Conservation (phyloP, 108 stramenopile genomes). For the Pseudonitzschia multistriata region DNA sequence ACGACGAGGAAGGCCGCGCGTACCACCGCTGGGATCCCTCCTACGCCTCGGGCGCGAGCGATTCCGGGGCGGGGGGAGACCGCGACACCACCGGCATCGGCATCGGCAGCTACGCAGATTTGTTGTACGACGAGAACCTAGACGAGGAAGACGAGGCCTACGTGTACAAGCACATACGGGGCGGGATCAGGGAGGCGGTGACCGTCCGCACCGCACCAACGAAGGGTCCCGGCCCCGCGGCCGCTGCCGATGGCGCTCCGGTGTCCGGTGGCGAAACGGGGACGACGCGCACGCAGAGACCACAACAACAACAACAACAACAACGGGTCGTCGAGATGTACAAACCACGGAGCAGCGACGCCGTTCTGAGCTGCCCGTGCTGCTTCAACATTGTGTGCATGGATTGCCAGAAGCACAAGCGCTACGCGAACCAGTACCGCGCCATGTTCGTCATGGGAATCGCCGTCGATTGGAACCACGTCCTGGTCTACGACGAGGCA, state of each 20-base stretch:
- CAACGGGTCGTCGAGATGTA: slow-evolving; percentile 25
- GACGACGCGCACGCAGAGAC: not conserved
- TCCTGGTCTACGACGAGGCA: slow-evolving; percentile 52
- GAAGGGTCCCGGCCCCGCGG: not conserved
- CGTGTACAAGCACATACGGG: slow-evolving; percentile 73
- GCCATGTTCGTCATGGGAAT: slow-evolving; percentile 94
- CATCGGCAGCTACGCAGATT: slow-evolving; percentile 11
- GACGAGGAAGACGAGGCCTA: slow-evolving; percentile 87
- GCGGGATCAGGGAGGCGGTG: slow-evolving; percentile 52
- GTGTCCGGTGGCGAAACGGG: not conserved
- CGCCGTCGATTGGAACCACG: slow-evolving; percentile 66
- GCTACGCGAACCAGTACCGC: slow-evolving; percentile 76
- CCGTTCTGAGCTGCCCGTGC: slow-evolving; percentile 78
- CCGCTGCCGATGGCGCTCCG: not conserved
- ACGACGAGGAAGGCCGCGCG: slow-evolving; percentile 7
- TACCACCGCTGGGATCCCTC: not conserved
- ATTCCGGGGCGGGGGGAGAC: not conserved
- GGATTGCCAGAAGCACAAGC: slow-evolving; percentile 87
- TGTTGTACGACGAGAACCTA: slow-evolving; percentile 46
- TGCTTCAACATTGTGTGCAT: slow-evolving; percentile 86
- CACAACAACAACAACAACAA: not conserved
- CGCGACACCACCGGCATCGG: not conserved
- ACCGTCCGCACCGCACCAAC: slow-evolving; percentile 1
- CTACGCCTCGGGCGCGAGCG: not conserved
- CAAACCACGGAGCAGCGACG: slow-evolving; percentile 73